Evolutionary conservation across 805 yeast genomes (phyloP), one percentile per base, ranked within the genome.

Genomic region (Komagataella mondaviorum): DNA sequence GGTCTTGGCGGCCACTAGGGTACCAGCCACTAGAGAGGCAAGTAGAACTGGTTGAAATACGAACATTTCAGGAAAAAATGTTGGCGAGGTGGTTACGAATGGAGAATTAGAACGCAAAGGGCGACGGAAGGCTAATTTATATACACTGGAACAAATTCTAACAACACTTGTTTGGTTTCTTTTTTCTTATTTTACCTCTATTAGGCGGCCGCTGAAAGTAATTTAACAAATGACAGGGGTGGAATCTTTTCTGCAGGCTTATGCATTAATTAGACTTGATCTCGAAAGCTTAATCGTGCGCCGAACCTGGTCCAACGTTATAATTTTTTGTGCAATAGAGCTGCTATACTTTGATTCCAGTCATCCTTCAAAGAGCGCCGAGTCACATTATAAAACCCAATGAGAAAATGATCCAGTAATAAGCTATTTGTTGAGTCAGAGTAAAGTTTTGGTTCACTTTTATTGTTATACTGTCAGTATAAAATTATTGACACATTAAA

Each of bases 1-100:
- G 30, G 85, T 79, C 55, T 73, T 67, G 30, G 75, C 77, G 18
- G 49, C 48, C 22, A 57, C 62, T 10, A 8, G 5, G 12, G 39
- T 30, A 30, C 39, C 14, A 14, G 39, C 39, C 39, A 30, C 39
- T 30, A 30, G 39, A 30, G 14, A 12, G 14, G 39, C 12, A 30
- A 30, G 39, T 14, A 30, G 39, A 30, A 30, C 39, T 30, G 39
- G 39, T 30, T 30, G 4, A 14, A 30, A 8, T 8, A 30, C 39
- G 5, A 30, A 30, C 39, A 30, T 30, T 24, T 14, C 8, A 8
- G 14, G 39, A 10, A 10, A 14, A 14, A 30, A 14, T 30, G 39
- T 30, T 30, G 39, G 39, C 12, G 39, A 14, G 14, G 39, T 30
- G 39, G 39, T 30, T 30, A 30, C 39, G 14, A 14, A 4, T 30